Conservation (phyloP, 495 filamentous ascomycete genomes). For the Penicillium mononematosum region DNA sequence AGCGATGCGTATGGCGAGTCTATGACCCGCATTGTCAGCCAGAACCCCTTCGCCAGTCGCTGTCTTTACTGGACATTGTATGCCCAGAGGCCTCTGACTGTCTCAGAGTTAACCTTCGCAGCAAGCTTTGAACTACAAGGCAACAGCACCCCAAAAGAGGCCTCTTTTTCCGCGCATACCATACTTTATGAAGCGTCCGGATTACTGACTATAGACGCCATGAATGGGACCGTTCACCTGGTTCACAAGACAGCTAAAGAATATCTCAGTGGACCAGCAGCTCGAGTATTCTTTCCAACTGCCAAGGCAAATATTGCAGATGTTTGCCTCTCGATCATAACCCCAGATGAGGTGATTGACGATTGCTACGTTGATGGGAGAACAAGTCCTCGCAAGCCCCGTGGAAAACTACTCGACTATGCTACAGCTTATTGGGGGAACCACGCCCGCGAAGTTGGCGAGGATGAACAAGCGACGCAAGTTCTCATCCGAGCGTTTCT, state of each 20-base stretch:
- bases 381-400: too few relatives aligned
- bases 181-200: conserved; percentile 23
- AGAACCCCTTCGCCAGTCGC: conserved; percentile 20
- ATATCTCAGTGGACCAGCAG: conserved; percentile 30
- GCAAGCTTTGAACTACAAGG: conserved; percentile 5
- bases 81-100: conserved; percentile 26
- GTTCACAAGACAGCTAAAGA: conserved; percentile 37
- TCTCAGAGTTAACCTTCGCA: conserved; percentile 27
- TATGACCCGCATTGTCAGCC: conserved; percentile 34
- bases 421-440: conserved; percentile 34
- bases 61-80: conserved; percentile 37
- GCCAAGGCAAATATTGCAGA: conserved; percentile 37
- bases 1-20: conserved; percentile 36
- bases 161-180: conserved; percentile 19
- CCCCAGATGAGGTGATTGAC: conserved; percentile 34
- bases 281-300: conserved; percentile 34
- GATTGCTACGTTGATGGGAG: conserved; percentile 41
- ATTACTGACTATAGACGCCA: conserved; percentile 28
- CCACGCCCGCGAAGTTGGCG: conserved; percentile 28
- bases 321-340: conserved; percentile 28
- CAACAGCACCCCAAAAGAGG: neutral
- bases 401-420: too few relatives aligned
- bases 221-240: conserved; percentile 26
- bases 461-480: conserved; percentile 35
- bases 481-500: conserved; percentile 35